Base-by-base conservation (phyloP, 805 yeast species). In the Sugiyamaella americana region DNA sequence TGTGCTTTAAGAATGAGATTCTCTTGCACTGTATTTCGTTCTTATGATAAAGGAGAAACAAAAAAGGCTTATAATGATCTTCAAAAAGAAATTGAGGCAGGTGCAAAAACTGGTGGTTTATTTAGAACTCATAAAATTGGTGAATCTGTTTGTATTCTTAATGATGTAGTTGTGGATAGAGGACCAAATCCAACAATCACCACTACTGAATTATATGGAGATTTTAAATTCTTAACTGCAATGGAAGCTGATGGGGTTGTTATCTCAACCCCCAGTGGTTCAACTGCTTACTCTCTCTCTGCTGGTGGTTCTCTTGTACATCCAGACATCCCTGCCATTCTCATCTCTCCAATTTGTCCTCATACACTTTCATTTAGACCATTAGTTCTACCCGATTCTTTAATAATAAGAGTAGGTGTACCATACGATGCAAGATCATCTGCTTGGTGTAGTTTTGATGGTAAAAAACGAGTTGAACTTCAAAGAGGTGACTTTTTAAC, bases 381-480 rank as follows among this genome's bases (percentile, higher is more conserved):
- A 1, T 82, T 89, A 38, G 72, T 89, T 49, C 69, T 89, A 26
- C 96, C 97, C 0, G 97, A 89, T 61, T 84, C 91, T 11, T 83
- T 87, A 83, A 73, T 76, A 20, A 66, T 89, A 48, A 82, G 79
- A 57, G 84, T 89, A 3, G 84, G 83, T 55, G 93, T 87, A 2
- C 95, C 97, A 2, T 68, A 79, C 45, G 76, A 74, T 47, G 82
- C 95, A 37, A 69, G 98, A 44, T 79, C 93, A 3, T 86, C 96
- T 0, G 97, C 98, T 0, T 93, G 96, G 95, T 94, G 95, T 1
- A 82, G 96, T 1, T 93, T 93, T 62, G 98, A 93, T 65, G 98
- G 98, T 10, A 81, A 93, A 55, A 80, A 81, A 19, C 71, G 98
- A 37, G 82, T 87, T 3, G 96, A 93, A 62, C 67, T 93, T 40